Evolutionary conservation across 139 green algal genomes (phyloP).

Genomic region (Yamagishiella unicocca): DNA sequence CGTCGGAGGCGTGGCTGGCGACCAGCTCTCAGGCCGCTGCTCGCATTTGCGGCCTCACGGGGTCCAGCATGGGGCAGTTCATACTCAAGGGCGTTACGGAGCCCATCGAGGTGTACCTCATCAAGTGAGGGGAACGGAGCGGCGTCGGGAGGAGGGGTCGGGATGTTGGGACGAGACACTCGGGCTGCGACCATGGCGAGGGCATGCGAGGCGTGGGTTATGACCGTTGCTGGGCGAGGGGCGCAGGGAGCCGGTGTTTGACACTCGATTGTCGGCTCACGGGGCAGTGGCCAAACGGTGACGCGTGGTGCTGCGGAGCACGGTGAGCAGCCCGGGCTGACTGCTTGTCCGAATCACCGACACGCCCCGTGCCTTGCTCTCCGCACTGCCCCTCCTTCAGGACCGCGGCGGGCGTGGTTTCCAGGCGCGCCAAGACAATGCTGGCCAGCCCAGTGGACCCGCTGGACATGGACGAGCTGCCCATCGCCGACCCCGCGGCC

Average conservation of each 20-base stretch:
- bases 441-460: neutral
- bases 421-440: neutral
- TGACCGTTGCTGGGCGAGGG: too few relatives aligned
- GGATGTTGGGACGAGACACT: too few relatives aligned
- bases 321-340: too few relatives aligned
- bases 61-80: slow-evolving; percentile 42
- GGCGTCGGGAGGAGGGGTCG: too few relatives aligned
- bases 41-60: slow-evolving; percentile 1
- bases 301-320: too few relatives aligned
- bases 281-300: too few relatives aligned
- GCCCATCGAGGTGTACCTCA: slow-evolving; percentile 41
- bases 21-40: neutral
- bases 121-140: slow-evolving; percentile 42
- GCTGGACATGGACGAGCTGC: slow-evolving; percentile 40
- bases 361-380: neutral
- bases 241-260: too few relatives aligned
- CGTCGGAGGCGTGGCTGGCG: neutral
- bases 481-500: slow-evolving; percentile 1
- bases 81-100: slow-evolving; percentile 51
- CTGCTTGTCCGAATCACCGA: too few relatives aligned
- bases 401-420: neutral
- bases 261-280: too few relatives aligned
- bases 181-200: too few relatives aligned
- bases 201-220: too few relatives aligned
- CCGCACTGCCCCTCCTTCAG: too few relatives aligned